phyloP scores from a whole-genome alignment of 2,329 filamentous ascomycete genomes.

The Calonectria ilicicola region DNA sequence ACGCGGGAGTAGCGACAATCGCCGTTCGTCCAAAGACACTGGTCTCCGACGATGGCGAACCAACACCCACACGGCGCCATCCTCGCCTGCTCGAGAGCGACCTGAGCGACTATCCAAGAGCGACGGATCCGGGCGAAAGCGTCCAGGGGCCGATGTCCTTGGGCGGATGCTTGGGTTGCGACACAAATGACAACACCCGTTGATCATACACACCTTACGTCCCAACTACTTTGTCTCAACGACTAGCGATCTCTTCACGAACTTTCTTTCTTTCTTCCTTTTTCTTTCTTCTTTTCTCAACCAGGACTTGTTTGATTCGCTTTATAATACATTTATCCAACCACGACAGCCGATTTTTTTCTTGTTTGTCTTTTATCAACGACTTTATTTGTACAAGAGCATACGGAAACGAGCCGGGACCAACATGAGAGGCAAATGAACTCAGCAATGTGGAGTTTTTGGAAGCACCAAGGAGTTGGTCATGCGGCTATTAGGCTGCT shows the following conservation, averaged over 20 bases:
- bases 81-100: slow-evolving; percentile 30
- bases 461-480: background rate
- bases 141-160: slow-evolving; percentile 49
- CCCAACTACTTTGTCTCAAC: slow-evolving; percentile 22
- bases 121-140: slow-evolving; percentile 37
- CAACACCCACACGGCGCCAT: slow-evolving; percentile 37
- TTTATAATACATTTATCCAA: slow-evolving; percentile 8
- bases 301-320: background rate
- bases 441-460: slow-evolving; percentile 16
- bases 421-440: slow-evolving; percentile 5
- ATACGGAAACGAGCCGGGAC: slow-evolving; percentile 7
- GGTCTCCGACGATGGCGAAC: slow-evolving; percentile 15
- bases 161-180: slow-evolving; percentile 53
- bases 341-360: slow-evolving; percentile 7
- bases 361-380: slow-evolving; percentile 33
- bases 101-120: slow-evolving; percentile 19
- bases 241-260: slow-evolving; percentile 18
- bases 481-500: slow-evolving; percentile 4
- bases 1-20: slow-evolving; percentile 49
- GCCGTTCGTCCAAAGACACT: slow-evolving; percentile 21
- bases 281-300: too few relatives aligned
- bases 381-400: slow-evolving; percentile 27
- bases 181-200: slow-evolving; percentile 36
- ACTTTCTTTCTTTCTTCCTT: background rate
- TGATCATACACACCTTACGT: background rate